Evolutionary conservation across 2,329 filamentous ascomycete genomes (phyloP).

Genomic region (Xylaria sp.): DNA sequence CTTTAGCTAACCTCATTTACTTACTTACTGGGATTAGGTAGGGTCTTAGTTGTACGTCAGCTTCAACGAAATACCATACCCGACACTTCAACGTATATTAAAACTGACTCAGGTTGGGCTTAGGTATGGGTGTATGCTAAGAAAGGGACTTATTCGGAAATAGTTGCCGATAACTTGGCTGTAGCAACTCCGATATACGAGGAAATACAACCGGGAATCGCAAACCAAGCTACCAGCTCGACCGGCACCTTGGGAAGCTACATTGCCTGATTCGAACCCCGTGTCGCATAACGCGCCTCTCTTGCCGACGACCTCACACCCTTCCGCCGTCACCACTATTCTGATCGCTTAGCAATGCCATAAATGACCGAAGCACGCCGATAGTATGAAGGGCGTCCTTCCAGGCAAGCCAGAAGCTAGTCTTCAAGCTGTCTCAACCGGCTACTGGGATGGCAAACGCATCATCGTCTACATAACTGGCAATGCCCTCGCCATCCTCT

Average conservation of each 20-base stretch:
- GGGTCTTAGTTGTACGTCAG: constrained; percentile 10
- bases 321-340: constrained; percentile 1
- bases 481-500: constrained; percentile 83
- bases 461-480: constrained; percentile 79
- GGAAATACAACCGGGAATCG: not conserved
- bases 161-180: not conserved
- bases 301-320: not conserved
- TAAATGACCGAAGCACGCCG: constrained; percentile 31
- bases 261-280: not conserved
- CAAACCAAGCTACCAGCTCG: constrained; percentile 1
- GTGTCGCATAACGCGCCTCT: constrained; percentile 26
- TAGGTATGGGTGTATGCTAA: not conserved
- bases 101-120: not conserved
- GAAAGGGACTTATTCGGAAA: not conserved
- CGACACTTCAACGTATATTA: not conserved
- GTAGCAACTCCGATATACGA: not conserved
- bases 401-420: constrained; percentile 55
- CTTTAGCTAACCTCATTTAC: not conserved
- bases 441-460: constrained; percentile 49
- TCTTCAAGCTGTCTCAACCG: constrained; percentile 54
- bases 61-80: not conserved
- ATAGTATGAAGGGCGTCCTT: constrained; percentile 54
- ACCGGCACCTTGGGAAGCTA: constrained; percentile 5
- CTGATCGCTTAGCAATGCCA: constrained; percentile 36
- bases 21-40: not conserved